Evolutionary conservation across 75 land plant genomes (phyloP).

Genomic region (Sequoiadendron giganteum): DNA sequence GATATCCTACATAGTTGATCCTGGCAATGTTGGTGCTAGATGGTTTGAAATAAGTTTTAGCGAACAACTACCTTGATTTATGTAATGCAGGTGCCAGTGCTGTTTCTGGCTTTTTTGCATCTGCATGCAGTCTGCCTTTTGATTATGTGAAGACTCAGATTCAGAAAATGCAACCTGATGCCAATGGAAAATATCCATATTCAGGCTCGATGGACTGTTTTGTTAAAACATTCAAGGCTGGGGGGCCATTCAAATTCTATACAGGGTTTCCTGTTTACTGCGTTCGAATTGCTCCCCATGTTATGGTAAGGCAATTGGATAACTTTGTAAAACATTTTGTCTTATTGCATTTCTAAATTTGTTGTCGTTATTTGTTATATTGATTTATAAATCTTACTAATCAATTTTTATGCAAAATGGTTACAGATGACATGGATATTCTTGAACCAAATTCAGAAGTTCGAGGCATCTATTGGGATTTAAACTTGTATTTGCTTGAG

Average conservation of each 20-base stretch:
- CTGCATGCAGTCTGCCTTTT: slow-evolving; percentile 96
- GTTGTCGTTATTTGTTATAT: neutral
- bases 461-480: slow-evolving; percentile 59
- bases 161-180: slow-evolving; percentile 99
- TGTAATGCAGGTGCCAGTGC: slow-evolving; percentile 80
- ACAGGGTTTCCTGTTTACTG: slow-evolving; percentile 98
- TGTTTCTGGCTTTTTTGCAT: slow-evolving; percentile 92
- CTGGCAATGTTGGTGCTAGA: neutral
- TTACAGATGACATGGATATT: slow-evolving; percentile 98
- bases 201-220: slow-evolving; percentile 90
- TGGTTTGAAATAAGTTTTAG: neutral
- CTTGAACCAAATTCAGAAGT: slow-evolving; percentile 90
- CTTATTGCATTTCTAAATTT: neutral
- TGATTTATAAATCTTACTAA: slow-evolving; percentile 10
- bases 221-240: slow-evolving; percentile 69
- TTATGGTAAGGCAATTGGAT: slow-evolving; percentile 62
- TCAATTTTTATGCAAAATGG: slow-evolving; percentile 4
- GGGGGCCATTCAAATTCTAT: slow-evolving; percentile 92
- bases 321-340: neutral
- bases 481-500: slow-evolving; percentile 19
- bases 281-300: slow-evolving; percentile 96
- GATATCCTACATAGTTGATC: neutral
- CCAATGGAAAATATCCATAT: slow-evolving; percentile 84
- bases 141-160: slow-evolving; percentile 98
- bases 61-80: neutral